Evolutionary conservation across 2,329 filamentous ascomycete species (phyloP), one percentile per base, ranked within the genome.

Genomic region (Colletotrichum viniferum): DNA sequence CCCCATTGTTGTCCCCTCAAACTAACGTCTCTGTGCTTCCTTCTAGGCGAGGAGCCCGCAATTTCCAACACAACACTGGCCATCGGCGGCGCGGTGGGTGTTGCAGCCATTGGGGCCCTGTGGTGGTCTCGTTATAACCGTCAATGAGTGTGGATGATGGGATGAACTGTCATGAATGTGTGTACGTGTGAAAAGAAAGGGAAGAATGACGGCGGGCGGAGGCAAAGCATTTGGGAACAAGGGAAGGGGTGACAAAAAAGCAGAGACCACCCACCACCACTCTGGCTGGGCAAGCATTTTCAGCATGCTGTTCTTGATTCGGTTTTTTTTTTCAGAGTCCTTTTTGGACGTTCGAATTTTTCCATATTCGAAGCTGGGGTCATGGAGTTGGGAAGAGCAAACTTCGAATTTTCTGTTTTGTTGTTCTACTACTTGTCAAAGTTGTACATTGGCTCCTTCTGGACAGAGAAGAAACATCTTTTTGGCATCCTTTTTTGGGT

Each of bases 31-130:
- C 28, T 61, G 69, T 34, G 34, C 56, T 12, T 63, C 24, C 32
- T 10, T 65, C 65, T 21, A 83, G 83, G 78, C 10, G 81, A 83
- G 36, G 84, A 86, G 62, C 72, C 82, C 36, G 80, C 82, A 26
- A 62, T 65, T 30, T 61, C 61, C n/a, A 82, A 80, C 71, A 83
- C 80, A 28, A 78, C 82, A 16, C 71, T 85, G 63, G 77, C 83
- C 9, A 79, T 82, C 38, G 84, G 83, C 18, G 82, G 84, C 18
- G 76, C 84, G 21, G 73, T 86, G 61, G 86, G 84, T n/a, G 77
- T 82, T 12, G 81, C 80, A 36, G 85, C 85, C 7, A 78, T 86
- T 67, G 75, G 65, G 4, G 77, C 68, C 16, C 18, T 77, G 13
- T 77, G 75, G 75, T 77, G 75, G 77, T 71, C 75, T 26, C 64